A percentile compares a stretch with the other conserved stretches of the same genome.
Evolutionary conservation across 177 flowering plant species (phyloP).

Genomic region (Tripterygium wilfordii): DNA sequence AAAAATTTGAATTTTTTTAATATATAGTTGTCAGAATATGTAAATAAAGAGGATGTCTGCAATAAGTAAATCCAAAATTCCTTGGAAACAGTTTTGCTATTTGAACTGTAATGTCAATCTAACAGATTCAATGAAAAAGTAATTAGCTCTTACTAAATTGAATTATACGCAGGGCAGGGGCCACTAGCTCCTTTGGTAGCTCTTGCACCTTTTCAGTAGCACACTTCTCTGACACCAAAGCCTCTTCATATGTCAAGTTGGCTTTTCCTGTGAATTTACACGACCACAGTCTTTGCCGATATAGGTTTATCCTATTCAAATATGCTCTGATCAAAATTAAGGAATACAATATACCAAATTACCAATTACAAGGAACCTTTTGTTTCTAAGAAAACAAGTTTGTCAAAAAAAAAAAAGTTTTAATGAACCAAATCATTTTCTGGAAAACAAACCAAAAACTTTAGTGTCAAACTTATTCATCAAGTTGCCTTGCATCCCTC

Average conservation of each 20-base stretch:
- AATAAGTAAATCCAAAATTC: too few species aligned
- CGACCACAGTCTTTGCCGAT: conserved; percentile 80
- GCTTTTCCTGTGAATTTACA: conserved; percentile 82
- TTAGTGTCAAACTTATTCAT: too few species aligned
- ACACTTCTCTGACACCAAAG: conserved; percentile 75
- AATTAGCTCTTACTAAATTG: conserved; percentile 65
- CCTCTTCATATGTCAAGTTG: conserved; percentile 92
- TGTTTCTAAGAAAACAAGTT: too few species aligned
- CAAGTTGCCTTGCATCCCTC: too few species aligned
- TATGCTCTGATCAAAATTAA: conserved; percentile 60
- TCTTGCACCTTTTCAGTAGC: conserved; percentile 70
- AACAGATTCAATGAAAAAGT: not conserved
- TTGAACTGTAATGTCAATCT: too few species aligned
- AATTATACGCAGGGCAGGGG: conserved; percentile 55
- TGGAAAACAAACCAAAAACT: not conserved
- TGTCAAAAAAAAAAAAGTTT: not conserved
- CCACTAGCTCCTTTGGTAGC: conserved; percentile 65
- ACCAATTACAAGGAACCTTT: too few species aligned
- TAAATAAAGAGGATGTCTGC: too few species aligned
- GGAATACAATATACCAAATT: conserved; percentile 13
- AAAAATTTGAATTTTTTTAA: too few species aligned
- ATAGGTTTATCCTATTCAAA: conserved; percentile 64
- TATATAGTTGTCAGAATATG: too few species aligned
- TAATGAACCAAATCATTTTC: not conserved
- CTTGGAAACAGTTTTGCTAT: too few species aligned